Percentiles rank a stretch among this genome's conserved stretches.
Conservation (phyloP, 345 rosid genomes). For the Kernera saxatilis region DNA sequence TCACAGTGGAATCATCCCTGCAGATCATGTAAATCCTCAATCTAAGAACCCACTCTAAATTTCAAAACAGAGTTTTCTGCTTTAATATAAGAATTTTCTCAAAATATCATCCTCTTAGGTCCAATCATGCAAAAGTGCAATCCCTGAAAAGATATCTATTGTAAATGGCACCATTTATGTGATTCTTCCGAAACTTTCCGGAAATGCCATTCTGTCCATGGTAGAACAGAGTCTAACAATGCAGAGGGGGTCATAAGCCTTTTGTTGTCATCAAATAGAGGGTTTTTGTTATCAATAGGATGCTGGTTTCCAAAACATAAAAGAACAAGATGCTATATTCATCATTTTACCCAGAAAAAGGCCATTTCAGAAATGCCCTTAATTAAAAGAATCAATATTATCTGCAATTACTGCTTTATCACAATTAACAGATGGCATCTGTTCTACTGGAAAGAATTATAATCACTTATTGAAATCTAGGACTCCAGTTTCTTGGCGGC, state of each 20-base stretch:
- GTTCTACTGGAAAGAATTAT: background rate
- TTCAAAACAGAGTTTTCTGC: constrained; percentile 4
- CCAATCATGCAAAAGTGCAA: constrained; percentile 2
- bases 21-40: constrained; percentile 25
- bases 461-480: constrained; percentile 6
- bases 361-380: background rate
- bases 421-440: background rate
- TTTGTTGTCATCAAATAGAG: background rate
- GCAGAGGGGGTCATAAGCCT: background rate
- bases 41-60: constrained; percentile 2
- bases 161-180: background rate
- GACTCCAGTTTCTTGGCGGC: background rate
- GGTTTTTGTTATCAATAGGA: background rate
- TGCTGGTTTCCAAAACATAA: background rate
- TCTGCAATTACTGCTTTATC: background rate
- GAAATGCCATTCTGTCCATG: background rate
- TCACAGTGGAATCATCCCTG: constrained; percentile 91
- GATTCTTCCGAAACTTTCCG: background rate
- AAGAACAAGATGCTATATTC: background rate
- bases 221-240: background rate
- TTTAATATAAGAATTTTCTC: background rate
- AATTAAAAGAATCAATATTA: background rate
- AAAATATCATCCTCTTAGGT: background rate
- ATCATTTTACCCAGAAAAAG: background rate
- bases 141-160: constrained; percentile 3